Evolutionary conservation across 129 eudicot genomes (phyloP).

Genomic region (Tanacetum coccineum): DNA sequence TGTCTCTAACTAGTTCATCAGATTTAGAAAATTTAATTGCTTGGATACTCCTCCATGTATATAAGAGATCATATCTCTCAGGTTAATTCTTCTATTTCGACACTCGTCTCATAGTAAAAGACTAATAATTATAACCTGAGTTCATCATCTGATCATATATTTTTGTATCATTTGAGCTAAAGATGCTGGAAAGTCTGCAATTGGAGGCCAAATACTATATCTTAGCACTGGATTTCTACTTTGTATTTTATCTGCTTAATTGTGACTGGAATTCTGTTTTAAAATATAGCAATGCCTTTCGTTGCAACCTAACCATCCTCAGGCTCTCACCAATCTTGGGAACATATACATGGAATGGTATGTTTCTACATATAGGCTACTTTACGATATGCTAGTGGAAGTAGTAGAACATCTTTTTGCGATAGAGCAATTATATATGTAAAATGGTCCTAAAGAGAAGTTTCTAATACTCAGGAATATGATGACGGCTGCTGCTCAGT

Average conservation of each 20-base stretch:
- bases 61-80: conserved; percentile 80
- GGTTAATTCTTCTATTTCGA: conserved; percentile 11
- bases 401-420: background rate
- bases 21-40: too few species aligned
- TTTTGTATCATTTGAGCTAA: conserved; percentile 20
- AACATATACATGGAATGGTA: conserved; percentile 98
- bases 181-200: conserved; percentile 93
- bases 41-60: too few species aligned
- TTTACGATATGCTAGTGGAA: conserved; percentile 8
- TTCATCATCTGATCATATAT: conserved; percentile 3
- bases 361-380: conserved; percentile 4
- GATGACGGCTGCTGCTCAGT: too few species aligned
- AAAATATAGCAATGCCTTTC: conserved; percentile 83
- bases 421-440: background rate
- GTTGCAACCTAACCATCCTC: conserved; percentile 90
- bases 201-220: conserved; percentile 74
- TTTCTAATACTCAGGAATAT: too few species aligned
- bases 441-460: conserved; percentile 20
- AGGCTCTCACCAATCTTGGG: conserved; percentile 95
- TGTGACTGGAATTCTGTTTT: too few species aligned
- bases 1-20: too few species aligned
- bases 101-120: background rate
- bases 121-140: too few species aligned
- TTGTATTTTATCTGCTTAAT: background rate
- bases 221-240: conserved; percentile 37